These are phyloP conservation scores for Penicillium bialowiezense DNA, from an alignment of 495 filamentous ascomycete species.

Conservation along the genomic window DNA sequence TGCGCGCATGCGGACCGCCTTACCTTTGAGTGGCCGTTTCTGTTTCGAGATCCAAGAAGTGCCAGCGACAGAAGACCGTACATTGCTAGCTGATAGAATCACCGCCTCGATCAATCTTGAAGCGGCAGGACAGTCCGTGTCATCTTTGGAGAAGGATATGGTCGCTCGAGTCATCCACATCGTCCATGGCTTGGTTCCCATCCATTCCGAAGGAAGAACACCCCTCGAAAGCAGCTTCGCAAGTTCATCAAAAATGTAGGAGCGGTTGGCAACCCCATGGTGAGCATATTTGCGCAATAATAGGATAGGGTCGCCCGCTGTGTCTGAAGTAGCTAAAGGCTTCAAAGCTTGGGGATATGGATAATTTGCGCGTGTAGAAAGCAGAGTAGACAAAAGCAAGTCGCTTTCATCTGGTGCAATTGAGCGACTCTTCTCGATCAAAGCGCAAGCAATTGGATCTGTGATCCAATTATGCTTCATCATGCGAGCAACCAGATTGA, in stretches of 20 bases:
- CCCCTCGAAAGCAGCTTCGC: conserved; percentile 37
- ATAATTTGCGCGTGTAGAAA: conserved; percentile 27
- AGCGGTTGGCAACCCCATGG: conserved; percentile 18
- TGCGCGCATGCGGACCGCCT: conserved; percentile 1
- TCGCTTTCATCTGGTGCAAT: conserved; percentile 40
- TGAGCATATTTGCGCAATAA: conserved; percentile 31
- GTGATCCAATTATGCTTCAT: conserved; percentile 46
- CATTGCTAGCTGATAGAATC: conserved; percentile 29
- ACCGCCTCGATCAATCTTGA: conserved; percentile 40
- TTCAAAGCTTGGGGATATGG: conserved; percentile 34
- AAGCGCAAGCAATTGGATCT: conserved; percentile 26
- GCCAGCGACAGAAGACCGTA: conserved; percentile 5
- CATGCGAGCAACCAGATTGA: conserved; percentile 55
- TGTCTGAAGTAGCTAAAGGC: conserved; percentile 7
- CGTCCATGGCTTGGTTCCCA: conserved; percentile 45
- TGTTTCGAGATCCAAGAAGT: not conserved
- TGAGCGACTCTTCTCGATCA: conserved; percentile 34
- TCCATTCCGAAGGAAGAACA: conserved; percentile 46
- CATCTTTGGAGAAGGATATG: conserved; percentile 38
- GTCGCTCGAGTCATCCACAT: conserved; percentile 42
- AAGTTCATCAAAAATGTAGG: conserved; percentile 39
- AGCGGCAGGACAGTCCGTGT: conserved; percentile 34
- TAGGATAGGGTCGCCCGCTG: conserved; percentile 28
- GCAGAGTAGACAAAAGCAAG: conserved; percentile 29
- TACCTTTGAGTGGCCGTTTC: not conserved